Evolutionary conservation across 2,329 filamentous ascomycete genomes (phyloP).

Genomic region (Rutstroemia sydowiana): DNA sequence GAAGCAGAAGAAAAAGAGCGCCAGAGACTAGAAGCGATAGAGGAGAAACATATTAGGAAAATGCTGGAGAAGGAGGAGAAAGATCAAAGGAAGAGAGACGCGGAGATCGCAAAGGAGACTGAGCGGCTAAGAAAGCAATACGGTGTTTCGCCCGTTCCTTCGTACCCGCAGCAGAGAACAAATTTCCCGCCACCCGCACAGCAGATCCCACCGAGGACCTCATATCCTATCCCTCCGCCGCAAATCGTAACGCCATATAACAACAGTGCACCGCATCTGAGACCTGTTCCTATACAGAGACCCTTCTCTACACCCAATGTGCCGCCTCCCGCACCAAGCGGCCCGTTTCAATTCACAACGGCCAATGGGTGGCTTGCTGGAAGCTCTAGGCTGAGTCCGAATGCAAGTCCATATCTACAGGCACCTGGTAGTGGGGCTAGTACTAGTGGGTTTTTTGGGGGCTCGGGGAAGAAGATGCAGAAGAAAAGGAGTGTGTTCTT

Average conservation of each 20-base stretch:
- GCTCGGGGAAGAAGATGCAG: constrained; percentile 30
- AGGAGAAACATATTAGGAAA: constrained; percentile 51
- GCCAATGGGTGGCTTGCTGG: neutral
- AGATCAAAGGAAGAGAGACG: constrained; percentile 48
- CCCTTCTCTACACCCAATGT: constrained; percentile 22
- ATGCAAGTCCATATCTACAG: constrained; percentile 22
- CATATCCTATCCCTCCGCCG: constrained; percentile 2
- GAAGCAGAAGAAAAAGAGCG: constrained; percentile 8
- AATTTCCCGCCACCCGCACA: constrained; percentile 6
- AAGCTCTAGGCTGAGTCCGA: too few relatives aligned
- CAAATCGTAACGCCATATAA: constrained; percentile 17
- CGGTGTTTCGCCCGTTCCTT: constrained; percentile 34
- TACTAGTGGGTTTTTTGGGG: constrained; percentile 37
- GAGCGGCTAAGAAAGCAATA: constrained; percentile 67
- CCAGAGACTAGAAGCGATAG: constrained; percentile 47
- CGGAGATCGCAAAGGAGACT: constrained; percentile 69
- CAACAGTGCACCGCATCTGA: constrained; percentile 23
- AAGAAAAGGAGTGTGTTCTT: constrained; percentile 30
- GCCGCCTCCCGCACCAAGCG: neutral
- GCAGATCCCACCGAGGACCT: constrained; percentile 13
- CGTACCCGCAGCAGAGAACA: constrained; percentile 6
- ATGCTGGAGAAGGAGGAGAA: constrained; percentile 62
- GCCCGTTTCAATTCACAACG: neutral
- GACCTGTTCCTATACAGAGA: constrained; percentile 22
- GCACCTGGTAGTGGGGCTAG: constrained; percentile 31